These are phyloP conservation scores for Aspergillus saccharolyticus DNA, from an alignment of 495 filamentous ascomycete genomes.

Conservation along the genomic window DNA sequence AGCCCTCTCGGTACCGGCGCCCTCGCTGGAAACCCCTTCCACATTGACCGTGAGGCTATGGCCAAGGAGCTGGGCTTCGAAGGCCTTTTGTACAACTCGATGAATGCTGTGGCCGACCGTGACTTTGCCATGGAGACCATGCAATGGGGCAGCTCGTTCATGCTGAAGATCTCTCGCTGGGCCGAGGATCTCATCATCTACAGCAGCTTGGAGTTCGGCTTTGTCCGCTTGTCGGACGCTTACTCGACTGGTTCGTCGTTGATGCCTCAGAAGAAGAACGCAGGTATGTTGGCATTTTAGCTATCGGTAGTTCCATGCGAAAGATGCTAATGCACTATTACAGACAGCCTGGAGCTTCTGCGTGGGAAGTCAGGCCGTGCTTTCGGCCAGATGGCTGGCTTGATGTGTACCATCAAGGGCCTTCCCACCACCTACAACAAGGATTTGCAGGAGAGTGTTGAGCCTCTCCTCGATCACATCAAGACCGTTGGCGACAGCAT, in stretches of 20 bases:
- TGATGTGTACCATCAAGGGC: slow-evolving; percentile 84
- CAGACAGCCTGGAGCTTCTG: slow-evolving; percentile 79
- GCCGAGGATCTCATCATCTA: slow-evolving; percentile 90
- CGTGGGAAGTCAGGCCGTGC: slow-evolving; percentile 80
- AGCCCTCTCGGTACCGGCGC: slow-evolving; percentile 82
- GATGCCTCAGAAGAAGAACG: slow-evolving; percentile 86
- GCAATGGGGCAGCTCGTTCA: slow-evolving; percentile 82
- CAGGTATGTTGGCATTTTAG: slow-evolving; percentile 18
- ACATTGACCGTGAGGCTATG: slow-evolving; percentile 83
- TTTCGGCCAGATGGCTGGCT: slow-evolving; percentile 83
- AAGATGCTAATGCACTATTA: slow-evolving; percentile 26
- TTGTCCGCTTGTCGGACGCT: slow-evolving; percentile 76
- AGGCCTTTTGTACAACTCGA: slow-evolving; percentile 73
- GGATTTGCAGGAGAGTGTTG: slow-evolving; percentile 85
- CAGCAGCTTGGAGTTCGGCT: slow-evolving; percentile 75
- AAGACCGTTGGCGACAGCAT: slow-evolving; percentile 83
- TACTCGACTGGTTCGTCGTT: slow-evolving; percentile 80
- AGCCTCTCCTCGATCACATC: slow-evolving; percentile 82
- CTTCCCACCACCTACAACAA: slow-evolving; percentile 93
- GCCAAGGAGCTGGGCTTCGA: slow-evolving; percentile 86
- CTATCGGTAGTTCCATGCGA: background rate
- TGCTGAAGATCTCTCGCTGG: slow-evolving; percentile 83
- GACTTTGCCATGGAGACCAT: slow-evolving; percentile 89
- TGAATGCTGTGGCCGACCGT: slow-evolving; percentile 78
- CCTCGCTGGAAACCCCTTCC: slow-evolving; percentile 87